Evolutionary conservation across 78 protist genomes (phyloP).

Genomic region (Creolimax fragrantissima): DNA sequence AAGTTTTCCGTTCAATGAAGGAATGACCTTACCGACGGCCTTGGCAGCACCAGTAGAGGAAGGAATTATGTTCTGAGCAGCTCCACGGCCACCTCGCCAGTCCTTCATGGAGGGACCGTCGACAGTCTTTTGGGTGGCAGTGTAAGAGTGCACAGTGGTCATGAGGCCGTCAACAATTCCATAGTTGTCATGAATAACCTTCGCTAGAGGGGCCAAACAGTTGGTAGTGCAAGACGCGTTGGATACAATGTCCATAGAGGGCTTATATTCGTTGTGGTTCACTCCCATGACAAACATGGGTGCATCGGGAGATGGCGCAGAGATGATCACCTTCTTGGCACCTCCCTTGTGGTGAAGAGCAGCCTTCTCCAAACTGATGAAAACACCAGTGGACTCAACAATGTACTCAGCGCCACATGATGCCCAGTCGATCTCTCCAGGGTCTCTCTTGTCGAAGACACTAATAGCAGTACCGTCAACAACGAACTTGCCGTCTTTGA

Average conservation of each 20-base stretch:
- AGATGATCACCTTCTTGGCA: conserved; percentile 97
- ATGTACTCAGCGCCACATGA: conserved; percentile 60
- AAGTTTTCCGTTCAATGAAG: conserved; percentile 88
- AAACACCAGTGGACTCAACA: conserved; percentile 98
- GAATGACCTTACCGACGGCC: conserved; percentile 94
- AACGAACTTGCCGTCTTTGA: conserved; percentile 51
- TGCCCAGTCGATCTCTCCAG: conserved; percentile 76
- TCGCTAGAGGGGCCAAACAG: conserved; percentile 98
- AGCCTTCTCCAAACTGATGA: conserved; percentile 74
- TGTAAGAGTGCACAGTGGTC: conserved; percentile 98
- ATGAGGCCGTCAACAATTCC: conserved; percentile 95
- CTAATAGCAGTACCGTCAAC: conserved; percentile 73
- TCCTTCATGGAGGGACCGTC: conserved; percentile 92
- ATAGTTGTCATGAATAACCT: conserved; percentile 86
- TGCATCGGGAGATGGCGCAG: conserved; percentile 96
- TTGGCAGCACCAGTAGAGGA: conserved; percentile 98
- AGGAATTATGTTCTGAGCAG: conserved; percentile 95
- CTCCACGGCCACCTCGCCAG: conserved; percentile 97
- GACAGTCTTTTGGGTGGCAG: conserved; percentile 97
- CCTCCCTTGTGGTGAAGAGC: conserved; percentile 74
- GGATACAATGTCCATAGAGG: neutral
- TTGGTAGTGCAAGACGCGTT: conserved; percentile 98
- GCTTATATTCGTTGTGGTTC: conserved; percentile 75
- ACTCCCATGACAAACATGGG: conserved; percentile 98
- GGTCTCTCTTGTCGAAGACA: conserved; percentile 54